These are phyloP conservation scores for Lablab purpureus DNA, from an alignment of 306 rosid species.

Conservation along the genomic window DNA sequence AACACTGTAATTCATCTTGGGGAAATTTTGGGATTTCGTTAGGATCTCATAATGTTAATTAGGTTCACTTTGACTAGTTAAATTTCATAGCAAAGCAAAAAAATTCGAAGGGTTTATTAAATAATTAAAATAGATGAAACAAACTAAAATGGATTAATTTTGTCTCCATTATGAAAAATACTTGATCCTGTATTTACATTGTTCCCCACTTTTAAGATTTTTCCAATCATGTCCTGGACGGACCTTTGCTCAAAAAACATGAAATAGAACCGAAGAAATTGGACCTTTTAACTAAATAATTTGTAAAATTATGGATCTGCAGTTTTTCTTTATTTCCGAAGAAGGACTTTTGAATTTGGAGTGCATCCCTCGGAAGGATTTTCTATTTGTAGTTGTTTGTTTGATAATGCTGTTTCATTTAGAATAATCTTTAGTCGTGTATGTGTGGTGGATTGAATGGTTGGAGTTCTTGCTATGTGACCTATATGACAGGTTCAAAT, in stretches of 20 bases:
- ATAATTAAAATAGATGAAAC: not conserved
- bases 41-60: not conserved
- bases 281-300: not conserved
- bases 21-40: not conserved
- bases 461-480: not conserved
- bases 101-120: not conserved
- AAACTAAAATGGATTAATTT: not conserved
- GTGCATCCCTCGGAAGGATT: not conserved
- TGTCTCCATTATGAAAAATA: not conserved
- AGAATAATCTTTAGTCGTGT: not conserved
- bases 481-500: not conserved
- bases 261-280: not conserved
- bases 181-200: not conserved
- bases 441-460: not conserved
- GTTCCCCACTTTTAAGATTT: not conserved
- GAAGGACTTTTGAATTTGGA: not conserved
- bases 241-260: not conserved
- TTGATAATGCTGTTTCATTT: not conserved
- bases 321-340: slow-evolving; percentile 7
- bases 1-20: not conserved
- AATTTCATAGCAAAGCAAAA: not conserved
- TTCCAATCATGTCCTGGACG: not conserved
- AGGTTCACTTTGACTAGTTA: not conserved
- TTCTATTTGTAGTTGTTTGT: not conserved
- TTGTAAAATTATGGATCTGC: slow-evolving; percentile 1